A percentile compares a stretch with the other conserved stretches of the same genome.
phyloP scores from a whole-genome alignment of 495 filamentous ascomycete genomes.

The Neurospora tetrasperma region DNA sequence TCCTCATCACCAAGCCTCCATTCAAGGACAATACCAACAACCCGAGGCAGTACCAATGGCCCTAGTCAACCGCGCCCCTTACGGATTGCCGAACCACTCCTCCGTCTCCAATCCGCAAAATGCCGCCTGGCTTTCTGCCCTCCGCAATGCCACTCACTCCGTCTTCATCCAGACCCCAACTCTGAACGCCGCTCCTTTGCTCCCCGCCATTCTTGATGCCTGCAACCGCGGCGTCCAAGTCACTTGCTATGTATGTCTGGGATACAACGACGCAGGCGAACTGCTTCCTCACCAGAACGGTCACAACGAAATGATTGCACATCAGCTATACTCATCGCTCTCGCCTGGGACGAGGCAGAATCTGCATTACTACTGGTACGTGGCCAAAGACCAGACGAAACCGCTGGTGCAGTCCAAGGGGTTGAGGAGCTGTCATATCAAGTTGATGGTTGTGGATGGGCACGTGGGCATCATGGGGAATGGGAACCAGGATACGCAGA shows the following conservation, averaged over 20 bases:
- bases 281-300: conserved; percentile 66
- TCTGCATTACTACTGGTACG: conserved; percentile 55
- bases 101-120: conserved; percentile 60
- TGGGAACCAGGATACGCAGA: conserved; percentile 76
- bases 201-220: conserved; percentile 51
- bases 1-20: conserved; percentile 14
- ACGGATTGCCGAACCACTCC: conserved; percentile 49
- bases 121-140: conserved; percentile 55
- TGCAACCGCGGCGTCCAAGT: conserved; percentile 56
- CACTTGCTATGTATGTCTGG: conserved; percentile 59
- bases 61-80: conserved; percentile 56
- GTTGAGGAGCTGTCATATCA: conserved; percentile 60
- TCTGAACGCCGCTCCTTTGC: conserved; percentile 58
- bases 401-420: conserved; percentile 55
- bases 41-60: conserved; percentile 59
- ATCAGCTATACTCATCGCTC: conserved; percentile 45
- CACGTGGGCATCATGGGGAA: conserved; percentile 59
- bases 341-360: conserved; percentile 32
- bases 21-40: conserved; percentile 17
- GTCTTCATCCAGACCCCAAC: conserved; percentile 71
- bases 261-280: conserved; percentile 71
- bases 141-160: conserved; percentile 48
- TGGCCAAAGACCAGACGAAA: conserved; percentile 57
- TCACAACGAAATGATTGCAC: conserved; percentile 60
- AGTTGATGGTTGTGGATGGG: conserved; percentile 64